Conservation (phyloP, 805 yeast genomes). For the Candida jianshihensis region DNA sequence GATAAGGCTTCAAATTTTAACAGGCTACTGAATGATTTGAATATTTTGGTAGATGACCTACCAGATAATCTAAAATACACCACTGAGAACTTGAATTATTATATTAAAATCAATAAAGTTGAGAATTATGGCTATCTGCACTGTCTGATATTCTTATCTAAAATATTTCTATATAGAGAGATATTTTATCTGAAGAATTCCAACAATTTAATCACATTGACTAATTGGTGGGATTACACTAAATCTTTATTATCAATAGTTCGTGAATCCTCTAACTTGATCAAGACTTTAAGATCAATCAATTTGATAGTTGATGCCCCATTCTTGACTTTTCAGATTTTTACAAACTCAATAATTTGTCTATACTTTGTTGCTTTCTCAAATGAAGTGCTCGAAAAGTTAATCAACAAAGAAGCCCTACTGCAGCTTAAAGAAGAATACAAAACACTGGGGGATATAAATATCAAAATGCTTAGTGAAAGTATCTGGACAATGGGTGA, state of each 20-base stretch:
- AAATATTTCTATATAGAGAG: constrained; percentile 29
- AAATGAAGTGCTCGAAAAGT: constrained; percentile 7
- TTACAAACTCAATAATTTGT: constrained; percentile 29
- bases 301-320: constrained; percentile 32
- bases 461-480: constrained; percentile 3
- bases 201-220: constrained; percentile 4
- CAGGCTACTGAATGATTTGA: constrained; percentile 20
- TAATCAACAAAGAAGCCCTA: constrained; percentile 2
- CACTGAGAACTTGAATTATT: constrained; percentile 24
- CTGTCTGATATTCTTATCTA: constrained; percentile 25
- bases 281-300: constrained; percentile 20
- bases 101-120: constrained; percentile 26
- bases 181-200: constrained; percentile 23
- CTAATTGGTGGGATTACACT: constrained; percentile 28
- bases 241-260: constrained; percentile 19
- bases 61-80: constrained; percentile 24
- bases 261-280: constrained; percentile 22
- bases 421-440: constrained; percentile 2
- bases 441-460: constrained; percentile 4
- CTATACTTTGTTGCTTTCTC: constrained; percentile 28
- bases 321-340: constrained; percentile 31
- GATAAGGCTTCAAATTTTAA: constrained; percentile 22
- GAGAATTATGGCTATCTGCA: constrained; percentile 30
- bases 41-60: constrained; percentile 18
- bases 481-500: constrained; percentile 9